Evolutionary conservation across 2,329 filamentous ascomycete species (phyloP).

Genomic region (Stachybotrys elegans): DNA sequence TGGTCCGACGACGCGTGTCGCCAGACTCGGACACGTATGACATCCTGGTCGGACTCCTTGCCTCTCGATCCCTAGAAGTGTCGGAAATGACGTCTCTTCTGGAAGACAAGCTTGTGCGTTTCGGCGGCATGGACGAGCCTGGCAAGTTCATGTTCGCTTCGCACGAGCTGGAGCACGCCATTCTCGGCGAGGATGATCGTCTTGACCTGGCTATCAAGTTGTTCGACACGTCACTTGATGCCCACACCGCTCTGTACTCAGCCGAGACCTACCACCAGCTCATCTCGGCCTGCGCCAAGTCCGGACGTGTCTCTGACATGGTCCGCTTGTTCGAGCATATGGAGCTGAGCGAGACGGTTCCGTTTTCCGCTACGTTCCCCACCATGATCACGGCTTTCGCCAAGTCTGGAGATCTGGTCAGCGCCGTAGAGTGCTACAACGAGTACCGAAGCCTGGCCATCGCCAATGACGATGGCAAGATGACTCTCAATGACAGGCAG

Average conservation of each 20-base stretch:
- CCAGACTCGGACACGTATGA: conserved; percentile 85
- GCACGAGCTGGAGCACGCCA: conserved; percentile 79
- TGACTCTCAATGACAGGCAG: conserved; percentile 63
- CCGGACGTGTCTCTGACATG: conserved; percentile 82
- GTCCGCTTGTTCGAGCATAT: conserved; percentile 86
- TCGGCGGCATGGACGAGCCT: conserved; percentile 77
- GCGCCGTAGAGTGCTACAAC: conserved; percentile 91
- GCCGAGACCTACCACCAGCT: conserved; percentile 80
- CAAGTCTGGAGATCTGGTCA: conserved; percentile 71
- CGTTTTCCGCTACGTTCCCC: conserved; percentile 78
- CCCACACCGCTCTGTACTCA: conserved; percentile 62
- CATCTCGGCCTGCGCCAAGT: conserved; percentile 80
- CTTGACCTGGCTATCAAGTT: conserved; percentile 80
- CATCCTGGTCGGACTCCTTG: conserved; percentile 77
- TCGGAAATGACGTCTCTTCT: conserved; percentile 65
- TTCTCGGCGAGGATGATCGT: conserved; percentile 81
- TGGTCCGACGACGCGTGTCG: conserved; percentile 78
- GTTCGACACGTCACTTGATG: conserved; percentile 69
- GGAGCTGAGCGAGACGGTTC: conserved; percentile 69
- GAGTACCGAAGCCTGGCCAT: conserved; percentile 90
- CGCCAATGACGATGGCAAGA: conserved; percentile 69
- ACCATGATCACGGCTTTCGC: conserved; percentile 95
- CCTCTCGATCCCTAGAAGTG: conserved; percentile 75
- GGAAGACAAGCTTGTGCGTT: conserved; percentile 78
- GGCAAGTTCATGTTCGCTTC: conserved; percentile 87